Conservation (phyloP, 768 basidiomycete genomes). For the Hypsizygus marmoreus region DNA sequence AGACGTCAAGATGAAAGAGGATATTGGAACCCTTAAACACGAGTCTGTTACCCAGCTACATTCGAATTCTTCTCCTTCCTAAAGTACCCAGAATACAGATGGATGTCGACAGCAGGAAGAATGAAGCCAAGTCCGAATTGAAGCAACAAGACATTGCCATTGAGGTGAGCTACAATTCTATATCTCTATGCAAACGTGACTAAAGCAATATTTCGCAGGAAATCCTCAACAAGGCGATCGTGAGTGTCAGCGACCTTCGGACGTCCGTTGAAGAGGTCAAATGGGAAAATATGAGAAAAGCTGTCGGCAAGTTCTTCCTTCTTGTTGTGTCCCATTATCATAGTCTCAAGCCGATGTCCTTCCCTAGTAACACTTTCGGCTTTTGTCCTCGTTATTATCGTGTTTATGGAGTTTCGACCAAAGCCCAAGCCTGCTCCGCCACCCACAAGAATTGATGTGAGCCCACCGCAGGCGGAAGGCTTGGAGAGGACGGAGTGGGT, state of each 20-base stretch:
- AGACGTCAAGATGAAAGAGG: slow-evolving; percentile 92
- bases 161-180: slow-evolving; percentile 51
- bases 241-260: slow-evolving; percentile 74
- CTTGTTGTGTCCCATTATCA: not conserved
- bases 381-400: slow-evolving; percentile 69
- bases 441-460: slow-evolving; percentile 27
- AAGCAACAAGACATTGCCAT: slow-evolving; percentile 85
- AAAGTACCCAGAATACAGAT: slow-evolving; percentile 78
- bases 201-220: slow-evolving; percentile 45
- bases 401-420: slow-evolving; percentile 68
- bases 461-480: slow-evolving; percentile 32
- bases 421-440: slow-evolving; percentile 35
- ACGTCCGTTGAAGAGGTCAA: slow-evolving; percentile 83
- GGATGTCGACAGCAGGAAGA: slow-evolving; percentile 93
- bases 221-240: slow-evolving; percentile 72
- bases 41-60: slow-evolving; percentile 61
- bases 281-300: slow-evolving; percentile 87
- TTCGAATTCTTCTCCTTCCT: slow-evolving; percentile 9
- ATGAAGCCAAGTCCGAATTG: slow-evolving; percentile 81
- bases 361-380: slow-evolving; percentile 58
- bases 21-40: slow-evolving; percentile 84
- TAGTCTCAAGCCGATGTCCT: slow-evolving; percentile 6
- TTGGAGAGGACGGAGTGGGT: slow-evolving; percentile 35
- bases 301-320: slow-evolving; percentile 58
- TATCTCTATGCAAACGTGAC: slow-evolving; percentile 1